These are phyloP conservation scores for Talaromyces sp. DNA, from an alignment of 2,329 filamentous ascomycete species.

Conservation along the genomic window DNA sequence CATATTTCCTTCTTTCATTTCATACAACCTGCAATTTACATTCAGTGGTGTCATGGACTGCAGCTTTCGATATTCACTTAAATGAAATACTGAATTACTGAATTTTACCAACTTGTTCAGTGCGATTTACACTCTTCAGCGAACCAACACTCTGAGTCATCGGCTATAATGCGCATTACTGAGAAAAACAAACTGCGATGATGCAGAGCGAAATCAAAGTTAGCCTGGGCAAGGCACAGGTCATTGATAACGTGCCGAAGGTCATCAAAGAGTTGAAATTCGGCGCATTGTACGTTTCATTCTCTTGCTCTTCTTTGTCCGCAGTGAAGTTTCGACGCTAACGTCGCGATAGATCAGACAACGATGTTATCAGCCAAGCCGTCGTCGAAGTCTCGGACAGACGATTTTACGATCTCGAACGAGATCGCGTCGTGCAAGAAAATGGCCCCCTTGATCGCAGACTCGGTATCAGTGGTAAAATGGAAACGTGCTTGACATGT, in stretches of 20 bases:
- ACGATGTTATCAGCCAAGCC: conserved; percentile 92
- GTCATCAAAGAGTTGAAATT: conserved; percentile 92
- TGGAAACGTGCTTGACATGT: conserved; percentile 75
- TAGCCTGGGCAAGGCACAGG: conserved; percentile 70
- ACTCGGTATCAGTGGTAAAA: conserved; percentile 85
- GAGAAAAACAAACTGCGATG: conserved; percentile 32
- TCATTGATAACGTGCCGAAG: conserved; percentile 83
- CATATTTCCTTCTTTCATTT: background rate
- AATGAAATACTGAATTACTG: too few relatives aligned
- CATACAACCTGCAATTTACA: background rate
- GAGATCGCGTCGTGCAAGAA: conserved; percentile 68
- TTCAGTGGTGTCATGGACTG: background rate
- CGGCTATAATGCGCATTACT: conserved; percentile 33
- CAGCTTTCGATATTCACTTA: too few relatives aligned
- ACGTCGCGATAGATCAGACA: conserved; percentile 64
- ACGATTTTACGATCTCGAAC: conserved; percentile 85
- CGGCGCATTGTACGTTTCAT: conserved; percentile 68
- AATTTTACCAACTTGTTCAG: too few relatives aligned
- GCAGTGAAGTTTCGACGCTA: background rate
- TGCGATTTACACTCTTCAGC: background rate
- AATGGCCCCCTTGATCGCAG: conserved; percentile 86
- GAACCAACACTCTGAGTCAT: conserved; percentile 8
- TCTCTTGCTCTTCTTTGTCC: background rate
- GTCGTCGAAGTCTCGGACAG: conserved; percentile 93
- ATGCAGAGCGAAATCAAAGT: conserved; percentile 45